Evolutionary conservation across 768 basidiomycete species (phyloP), one percentile per base, ranked within the genome.

Genomic region (Boletus edulis): DNA sequence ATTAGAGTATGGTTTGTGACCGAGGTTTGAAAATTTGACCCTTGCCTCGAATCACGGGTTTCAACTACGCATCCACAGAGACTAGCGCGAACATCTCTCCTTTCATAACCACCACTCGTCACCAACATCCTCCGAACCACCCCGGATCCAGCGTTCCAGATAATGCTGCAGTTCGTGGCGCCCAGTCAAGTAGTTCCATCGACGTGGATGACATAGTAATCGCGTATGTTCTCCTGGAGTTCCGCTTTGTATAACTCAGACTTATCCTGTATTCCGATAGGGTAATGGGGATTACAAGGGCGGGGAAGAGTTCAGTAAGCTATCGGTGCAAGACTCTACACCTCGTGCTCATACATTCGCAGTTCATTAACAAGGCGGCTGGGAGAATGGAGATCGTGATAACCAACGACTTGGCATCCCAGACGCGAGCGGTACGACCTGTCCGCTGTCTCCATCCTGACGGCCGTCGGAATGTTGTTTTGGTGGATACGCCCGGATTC

Each of bases 401-500:
- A 13, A 41, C 41, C 20, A 2, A 49, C 3, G 6, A 37, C 32
- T 49, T 63, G 47, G 54, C 2, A 22, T 60, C 62, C 34, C 13
- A 49, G 43, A 62, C 62, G 15, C 49, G 14, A 17, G 14, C 14
- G 1, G 44, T 64, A n/a, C 46, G 49, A 18, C 12, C 58, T 4
- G 17, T 62, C n/a, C 54, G 49, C 1, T 62, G 58, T 44, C n/a
- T 22, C 17, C 62, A 62, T 17, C 62, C 62, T 7, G 58, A 62
- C 3, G 52, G 62, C 10, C 48, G 27, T 38, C 57, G 54, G 35
- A 46, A 46, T 31, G 49, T 63, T 31, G 41, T 63, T 22, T 37
- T 63, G 24, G 57, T 62, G 7, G 61, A 62, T 24, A 63, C 61
- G 7, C 61, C 61, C 2, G 61, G 61, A 34, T 62, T 62, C 24